Percentiles rank a stretch among this genome's conserved stretches.
Evolutionary conservation across 257 asterid genomes (phyloP).

Genomic region (Salvia miltiorrhiza): DNA sequence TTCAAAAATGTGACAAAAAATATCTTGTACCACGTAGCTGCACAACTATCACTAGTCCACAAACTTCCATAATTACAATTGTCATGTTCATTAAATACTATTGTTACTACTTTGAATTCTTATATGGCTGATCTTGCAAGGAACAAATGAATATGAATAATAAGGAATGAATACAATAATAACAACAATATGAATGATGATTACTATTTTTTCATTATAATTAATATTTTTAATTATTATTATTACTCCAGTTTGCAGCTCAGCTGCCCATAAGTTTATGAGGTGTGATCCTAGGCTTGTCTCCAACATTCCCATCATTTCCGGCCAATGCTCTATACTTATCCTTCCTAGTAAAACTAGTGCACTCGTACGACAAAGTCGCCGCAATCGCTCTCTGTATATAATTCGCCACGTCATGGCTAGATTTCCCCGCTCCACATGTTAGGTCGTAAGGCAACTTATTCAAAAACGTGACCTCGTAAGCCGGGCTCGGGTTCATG

Average conservation of each 20-base stretch:
- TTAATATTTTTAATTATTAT: no score
- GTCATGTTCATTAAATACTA: background rate
- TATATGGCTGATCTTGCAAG: no score
- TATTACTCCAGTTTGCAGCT: background rate
- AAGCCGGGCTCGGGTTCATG: constrained; percentile 82
- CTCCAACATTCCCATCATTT: constrained; percentile 56
- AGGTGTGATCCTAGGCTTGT: constrained; percentile 25
- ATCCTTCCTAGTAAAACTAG: constrained; percentile 74
- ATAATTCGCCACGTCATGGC: constrained; percentile 78
- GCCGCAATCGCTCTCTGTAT: constrained; percentile 66
- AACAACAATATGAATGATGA: no score
- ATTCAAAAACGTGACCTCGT: constrained; percentile 57
- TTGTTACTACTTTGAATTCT: no score
- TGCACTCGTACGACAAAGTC: constrained; percentile 61
- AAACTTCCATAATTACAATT: background rate
- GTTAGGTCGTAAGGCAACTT: constrained; percentile 52
- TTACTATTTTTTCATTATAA: no score
- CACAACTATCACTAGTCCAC: no score
- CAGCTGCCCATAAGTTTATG: constrained; percentile 42
- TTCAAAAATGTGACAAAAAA: no score
- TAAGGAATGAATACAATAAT: no score
- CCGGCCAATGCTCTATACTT: constrained; percentile 75
- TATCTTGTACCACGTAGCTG: no score
- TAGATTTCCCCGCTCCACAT: constrained; percentile 57
- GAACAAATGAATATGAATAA: no score